These are phyloP conservation scores for Closterium sp. DNA, from an alignment of 139 green algal species.

Conservation along the genomic window DNA sequence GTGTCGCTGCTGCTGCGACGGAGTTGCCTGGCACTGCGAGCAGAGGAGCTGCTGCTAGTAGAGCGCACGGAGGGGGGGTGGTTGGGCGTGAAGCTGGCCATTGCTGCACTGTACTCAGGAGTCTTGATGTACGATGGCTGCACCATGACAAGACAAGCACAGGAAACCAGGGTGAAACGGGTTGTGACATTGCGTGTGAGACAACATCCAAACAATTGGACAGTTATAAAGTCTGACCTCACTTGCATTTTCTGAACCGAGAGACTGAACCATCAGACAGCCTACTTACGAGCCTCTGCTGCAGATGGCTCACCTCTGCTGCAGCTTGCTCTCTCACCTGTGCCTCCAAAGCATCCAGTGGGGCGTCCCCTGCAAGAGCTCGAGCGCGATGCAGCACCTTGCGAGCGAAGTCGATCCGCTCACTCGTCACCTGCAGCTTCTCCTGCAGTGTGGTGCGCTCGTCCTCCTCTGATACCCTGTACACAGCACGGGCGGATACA, in stretches of 20 bases:
- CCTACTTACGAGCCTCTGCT: too few species aligned
- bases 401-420: not conserved
- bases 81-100: not conserved
- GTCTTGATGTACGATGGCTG: not conserved
- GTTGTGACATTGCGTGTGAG: too few species aligned
- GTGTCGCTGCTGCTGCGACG: not conserved
- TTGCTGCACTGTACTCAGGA: not conserved
- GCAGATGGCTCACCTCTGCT: too few species aligned
- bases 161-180: not conserved
- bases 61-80: not conserved
- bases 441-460: not conserved
- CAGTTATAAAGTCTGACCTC: too few species aligned
- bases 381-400: not conserved
- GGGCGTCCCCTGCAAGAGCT: not conserved
- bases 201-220: too few species aligned
- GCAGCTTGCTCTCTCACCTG: too few species aligned
- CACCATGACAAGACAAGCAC: not conserved
- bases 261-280: too few species aligned
- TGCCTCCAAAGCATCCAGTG: not conserved
- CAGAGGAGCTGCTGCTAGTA: not conserved
- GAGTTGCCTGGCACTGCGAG: not conserved
- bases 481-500: not conserved
- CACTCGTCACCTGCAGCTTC: not conserved
- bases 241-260: too few species aligned
- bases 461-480: not conserved